phyloP scores from a whole-genome alignment of 257 asterid genomes.

The Nyctanthes arbortristis region DNA sequence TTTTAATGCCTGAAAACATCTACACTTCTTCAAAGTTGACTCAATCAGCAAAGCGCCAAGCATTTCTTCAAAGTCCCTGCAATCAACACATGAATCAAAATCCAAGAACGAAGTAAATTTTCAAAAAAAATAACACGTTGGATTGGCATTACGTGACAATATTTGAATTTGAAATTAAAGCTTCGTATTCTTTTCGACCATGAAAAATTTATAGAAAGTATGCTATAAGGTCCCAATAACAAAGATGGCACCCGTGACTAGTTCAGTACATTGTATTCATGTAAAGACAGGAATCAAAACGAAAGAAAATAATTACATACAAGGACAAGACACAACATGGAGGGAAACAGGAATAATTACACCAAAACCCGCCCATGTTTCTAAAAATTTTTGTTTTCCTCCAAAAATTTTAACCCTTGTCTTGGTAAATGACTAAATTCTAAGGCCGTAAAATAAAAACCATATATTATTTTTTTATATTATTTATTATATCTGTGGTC shows the following conservation, averaged over 20 bases:
- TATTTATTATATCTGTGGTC: no score
- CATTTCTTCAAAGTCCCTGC: no score
- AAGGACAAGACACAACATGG: background rate
- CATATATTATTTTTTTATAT: background rate
- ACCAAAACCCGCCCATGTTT: background rate
- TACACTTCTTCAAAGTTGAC: no score
- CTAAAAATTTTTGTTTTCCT: background rate
- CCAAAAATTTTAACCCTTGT: background rate
- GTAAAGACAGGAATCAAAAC: background rate
- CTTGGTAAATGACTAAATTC: no score
- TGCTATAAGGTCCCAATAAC: background rate
- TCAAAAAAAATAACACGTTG: no score
- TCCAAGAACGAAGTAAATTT: no score
- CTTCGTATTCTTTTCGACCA: background rate
- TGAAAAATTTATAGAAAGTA: background rate
- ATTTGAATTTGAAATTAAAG: no score
- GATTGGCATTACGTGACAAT: no score
- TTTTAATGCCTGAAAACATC: no score
- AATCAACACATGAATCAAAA: no score
- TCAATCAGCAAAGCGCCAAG: no score
- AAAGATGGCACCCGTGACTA: background rate
- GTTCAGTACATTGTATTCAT: background rate
- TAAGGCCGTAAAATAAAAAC: no score
- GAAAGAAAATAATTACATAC: background rate
- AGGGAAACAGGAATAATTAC: background rate